Evolutionary conservation across 805 yeast species (phyloP), one percentile per base, ranked within the genome.

Genomic region (Metschnikowia amazonensis): DNA sequence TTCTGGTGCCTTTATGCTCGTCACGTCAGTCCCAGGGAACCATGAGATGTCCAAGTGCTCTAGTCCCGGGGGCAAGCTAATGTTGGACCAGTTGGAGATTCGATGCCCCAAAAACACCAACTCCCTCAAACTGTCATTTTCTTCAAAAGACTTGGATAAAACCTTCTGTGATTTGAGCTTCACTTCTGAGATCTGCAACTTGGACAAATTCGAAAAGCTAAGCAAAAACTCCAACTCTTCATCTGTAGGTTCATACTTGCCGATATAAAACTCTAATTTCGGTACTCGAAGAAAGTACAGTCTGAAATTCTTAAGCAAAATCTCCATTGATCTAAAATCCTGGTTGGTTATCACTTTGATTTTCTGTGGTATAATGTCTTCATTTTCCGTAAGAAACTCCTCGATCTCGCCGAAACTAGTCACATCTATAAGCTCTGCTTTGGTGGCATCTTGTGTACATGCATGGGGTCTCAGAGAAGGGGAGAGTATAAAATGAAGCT

Each of bases 31-130:
- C 7, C 35, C 45, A 2, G 56, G 50, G 24, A 56, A 56, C 75
- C 75, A 69, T 9, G 74, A 69, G n/a, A 62, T 40, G 45, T 69
- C 74, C 30, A 69, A 47, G 36, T 62, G 62, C 10, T 38, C 45
- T 28, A 68, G 49, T 21, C 42, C 52, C 1, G 46, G 44, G 0
- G 74, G 74, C n/a, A 68, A 55, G 3, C 16, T 21, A 10, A 60
- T 52, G 3, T 42, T 45, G 0, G 60, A 43, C 74, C 74, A 69
- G 37, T 62, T 48, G 5, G 47, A 40, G 3, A 65, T 55, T 5
- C 55, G 57, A 45, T 68, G 73, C 5, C 68, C 71, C 43, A 69
- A 56, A 14, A 67, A 53, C 3, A 66, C 62, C 27, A 69, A 36
- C n/a, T 60, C 60, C 10, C 57, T 46, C 30, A 69, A 39, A 39